Conservation (phyloP, 352 stramenopile species). For the Globisporangium ultimum region DNA sequence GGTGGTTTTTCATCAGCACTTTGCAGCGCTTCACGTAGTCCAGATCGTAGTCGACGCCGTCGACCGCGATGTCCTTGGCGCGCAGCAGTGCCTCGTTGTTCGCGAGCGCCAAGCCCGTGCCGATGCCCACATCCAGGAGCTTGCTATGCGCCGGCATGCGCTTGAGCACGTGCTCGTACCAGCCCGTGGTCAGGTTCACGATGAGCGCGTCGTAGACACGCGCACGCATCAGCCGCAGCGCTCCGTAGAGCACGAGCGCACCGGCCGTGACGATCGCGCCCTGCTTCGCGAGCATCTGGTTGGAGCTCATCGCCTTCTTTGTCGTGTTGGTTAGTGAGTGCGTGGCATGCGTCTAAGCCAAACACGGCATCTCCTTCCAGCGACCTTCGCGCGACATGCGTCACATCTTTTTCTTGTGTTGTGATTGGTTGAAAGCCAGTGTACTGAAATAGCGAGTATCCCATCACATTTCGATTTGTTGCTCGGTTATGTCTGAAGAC, state of each 20-base stretch:
- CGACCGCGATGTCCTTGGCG: conserved; percentile 66
- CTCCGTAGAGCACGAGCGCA: conserved; percentile 38
- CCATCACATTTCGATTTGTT: no score
- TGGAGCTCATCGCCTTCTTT: conserved; percentile 10
- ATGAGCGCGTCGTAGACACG: conserved; percentile 89
- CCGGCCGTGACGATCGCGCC: conserved; percentile 16
- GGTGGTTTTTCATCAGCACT: conserved; percentile 32
- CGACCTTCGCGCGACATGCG: conserved; percentile 6
- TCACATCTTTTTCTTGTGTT: neutral
- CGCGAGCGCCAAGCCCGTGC: conserved; percentile 70
- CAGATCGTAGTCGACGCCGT: conserved; percentile 89
- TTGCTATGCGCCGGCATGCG: conserved; percentile 46
- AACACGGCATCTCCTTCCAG: conserved; percentile 6
- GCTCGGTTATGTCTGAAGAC: no score
- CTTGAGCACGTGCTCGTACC: conserved; percentile 83
- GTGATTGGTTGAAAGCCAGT: no score
- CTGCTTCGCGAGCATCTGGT: conserved; percentile 15
- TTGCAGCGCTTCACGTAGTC: conserved; percentile 83
- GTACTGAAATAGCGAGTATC: no score
- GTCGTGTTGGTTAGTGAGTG: neutral
- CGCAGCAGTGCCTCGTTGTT: conserved; percentile 64
- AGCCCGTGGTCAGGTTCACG: conserved; percentile 84
- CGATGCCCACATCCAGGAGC: conserved; percentile 89
- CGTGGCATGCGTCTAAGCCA: neutral
- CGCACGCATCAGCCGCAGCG: conserved; percentile 56